Conservation (phyloP, 1,284 basidiomycete genomes). For the Ustilago nuda region DNA sequence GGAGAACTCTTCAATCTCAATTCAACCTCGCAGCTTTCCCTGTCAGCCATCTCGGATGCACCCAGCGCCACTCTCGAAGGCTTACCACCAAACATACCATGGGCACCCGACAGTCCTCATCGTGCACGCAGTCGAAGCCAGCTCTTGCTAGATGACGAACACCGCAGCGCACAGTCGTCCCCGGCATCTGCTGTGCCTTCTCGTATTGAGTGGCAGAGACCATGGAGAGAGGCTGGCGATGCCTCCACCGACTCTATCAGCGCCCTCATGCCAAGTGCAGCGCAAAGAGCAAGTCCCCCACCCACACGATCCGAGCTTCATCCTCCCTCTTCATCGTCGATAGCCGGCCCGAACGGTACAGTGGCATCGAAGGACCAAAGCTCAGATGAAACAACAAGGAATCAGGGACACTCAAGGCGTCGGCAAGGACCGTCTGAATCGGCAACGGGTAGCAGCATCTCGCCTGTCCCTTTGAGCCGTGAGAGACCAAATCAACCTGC, state of each 20-base stretch:
- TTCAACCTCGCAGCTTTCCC: slow-evolving; percentile 45
- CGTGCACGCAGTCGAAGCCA: slow-evolving; percentile 23
- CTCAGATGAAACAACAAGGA: slow-evolving; percentile 11
- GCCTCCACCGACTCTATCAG: slow-evolving; percentile 31
- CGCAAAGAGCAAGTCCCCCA: slow-evolving; percentile 15
- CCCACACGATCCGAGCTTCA: slow-evolving; percentile 16
- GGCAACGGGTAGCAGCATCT: slow-evolving; percentile 40
- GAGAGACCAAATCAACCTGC: slow-evolving; percentile 13
- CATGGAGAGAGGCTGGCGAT: slow-evolving; percentile 37
- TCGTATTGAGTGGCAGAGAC: slow-evolving; percentile 12
- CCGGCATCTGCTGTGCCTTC: slow-evolving; percentile 28
- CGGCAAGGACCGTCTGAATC: slow-evolving; percentile 37
- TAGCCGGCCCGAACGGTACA: background rate
- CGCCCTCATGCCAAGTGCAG: slow-evolving; percentile 11
- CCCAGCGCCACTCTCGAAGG: slow-evolving; percentile 44
- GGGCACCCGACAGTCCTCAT: slow-evolving; percentile 37
- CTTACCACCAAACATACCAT: slow-evolving; percentile 34
- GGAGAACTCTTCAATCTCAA: slow-evolving; percentile 27
- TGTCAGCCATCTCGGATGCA: slow-evolving; percentile 48
- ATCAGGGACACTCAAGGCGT: slow-evolving; percentile 11
- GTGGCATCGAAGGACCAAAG: background rate
- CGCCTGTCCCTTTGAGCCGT: slow-evolving; percentile 7
- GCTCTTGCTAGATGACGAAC: slow-evolving; percentile 38
- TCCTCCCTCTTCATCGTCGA: slow-evolving; percentile 5
- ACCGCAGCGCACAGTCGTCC: slow-evolving; percentile 37